Evolutionary conservation across 2,329 filamentous ascomycete species (phyloP).

Genomic region (Neonectria hederae): DNA sequence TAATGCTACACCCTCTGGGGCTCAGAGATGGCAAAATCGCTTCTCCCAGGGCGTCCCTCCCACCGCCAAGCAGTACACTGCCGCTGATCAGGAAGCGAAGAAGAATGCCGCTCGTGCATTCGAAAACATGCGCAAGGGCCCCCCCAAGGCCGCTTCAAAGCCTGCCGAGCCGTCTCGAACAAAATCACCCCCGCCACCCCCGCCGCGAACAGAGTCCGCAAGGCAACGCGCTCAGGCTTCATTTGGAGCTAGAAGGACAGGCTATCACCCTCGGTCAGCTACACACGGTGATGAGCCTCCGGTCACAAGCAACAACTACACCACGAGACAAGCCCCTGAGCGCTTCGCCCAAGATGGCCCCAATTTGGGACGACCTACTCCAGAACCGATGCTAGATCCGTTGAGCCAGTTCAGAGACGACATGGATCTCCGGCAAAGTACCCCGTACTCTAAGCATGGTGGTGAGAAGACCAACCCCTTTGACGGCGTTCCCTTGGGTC

Average conservation of each 20-base stretch:
- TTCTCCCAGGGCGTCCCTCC: conserved; percentile 54
- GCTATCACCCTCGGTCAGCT: conserved; percentile 61
- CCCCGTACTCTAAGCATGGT: conserved; percentile 64
- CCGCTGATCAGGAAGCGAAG: conserved; percentile 49
- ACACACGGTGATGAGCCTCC: conserved; percentile 62
- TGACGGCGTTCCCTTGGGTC: conserved; percentile 55
- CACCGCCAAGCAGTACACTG: conserved; percentile 52
- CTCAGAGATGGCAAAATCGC: conserved; percentile 56
- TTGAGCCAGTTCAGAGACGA: conserved; percentile 58
- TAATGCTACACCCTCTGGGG: conserved; percentile 46
- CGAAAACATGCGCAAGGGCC: conserved; percentile 55
- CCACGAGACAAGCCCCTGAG: conserved; percentile 47
- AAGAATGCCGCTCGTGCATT: conserved; percentile 55
- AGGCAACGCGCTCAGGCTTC: conserved; percentile 64
- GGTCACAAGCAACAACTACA: conserved; percentile 61
- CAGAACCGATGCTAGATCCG: conserved; percentile 54
- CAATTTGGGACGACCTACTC: conserved; percentile 26
- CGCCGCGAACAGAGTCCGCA: conserved; percentile 62
- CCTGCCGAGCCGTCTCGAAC: conserved; percentile 43
- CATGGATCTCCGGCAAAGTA: conserved; percentile 63
- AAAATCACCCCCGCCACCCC: conserved; percentile 44
- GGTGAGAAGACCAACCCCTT: conserved; percentile 70
- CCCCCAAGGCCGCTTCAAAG: conserved; percentile 41
- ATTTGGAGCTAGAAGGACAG: conserved; percentile 61
- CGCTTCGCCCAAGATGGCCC: conserved; percentile 29